phyloP scores from a whole-genome alignment of 345 rosid species.

The Erysimum cheiranthoides region DNA sequence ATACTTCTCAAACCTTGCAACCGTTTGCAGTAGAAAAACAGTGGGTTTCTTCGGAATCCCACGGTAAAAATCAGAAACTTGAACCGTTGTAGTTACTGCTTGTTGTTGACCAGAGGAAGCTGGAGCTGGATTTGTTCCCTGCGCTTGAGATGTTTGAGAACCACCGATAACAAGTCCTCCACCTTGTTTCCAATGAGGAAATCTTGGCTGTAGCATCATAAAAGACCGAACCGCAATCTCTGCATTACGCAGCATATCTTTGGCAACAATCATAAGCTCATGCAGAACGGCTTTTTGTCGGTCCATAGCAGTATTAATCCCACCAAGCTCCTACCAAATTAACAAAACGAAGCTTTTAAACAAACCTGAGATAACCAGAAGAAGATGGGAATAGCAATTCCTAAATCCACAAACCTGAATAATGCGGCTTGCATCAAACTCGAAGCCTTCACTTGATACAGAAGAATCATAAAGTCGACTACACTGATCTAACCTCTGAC shows the following conservation, averaged over 20 bases:
- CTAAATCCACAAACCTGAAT: conserved; percentile 64
- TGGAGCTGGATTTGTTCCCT: conserved; percentile 59
- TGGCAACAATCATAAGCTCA: conserved; percentile 77
- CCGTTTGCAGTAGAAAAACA: conserved; percentile 77
- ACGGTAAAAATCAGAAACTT: conserved; percentile 79
- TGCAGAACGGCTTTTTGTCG: conserved; percentile 79
- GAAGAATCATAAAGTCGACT: conserved; percentile 95
- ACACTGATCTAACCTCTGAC: conserved; percentile 93
- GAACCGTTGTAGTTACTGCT: conserved; percentile 56
- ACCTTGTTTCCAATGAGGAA: conserved; percentile 59
- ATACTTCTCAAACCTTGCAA: conserved; percentile 87
- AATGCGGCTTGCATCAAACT: conserved; percentile 85
- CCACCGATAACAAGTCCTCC: conserved; percentile 54
- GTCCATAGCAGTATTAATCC: conserved; percentile 77
- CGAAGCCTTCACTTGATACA: conserved; percentile 83
- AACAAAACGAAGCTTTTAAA: background rate
- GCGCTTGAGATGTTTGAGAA: conserved; percentile 64
- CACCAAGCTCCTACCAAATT: conserved; percentile 84
- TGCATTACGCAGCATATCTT: conserved; percentile 83
- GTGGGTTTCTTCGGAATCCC: conserved; percentile 95
- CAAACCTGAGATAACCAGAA: background rate
- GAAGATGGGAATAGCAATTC: background rate
- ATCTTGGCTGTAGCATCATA: conserved; percentile 82
- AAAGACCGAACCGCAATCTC: conserved; percentile 91
- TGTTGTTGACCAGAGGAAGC: conserved; percentile 73